Evolutionary conservation across 352 stramenopile genomes (phyloP), one percentile per base, ranked within the genome.

Genomic region (Hyphochytrium catenoides): DNA sequence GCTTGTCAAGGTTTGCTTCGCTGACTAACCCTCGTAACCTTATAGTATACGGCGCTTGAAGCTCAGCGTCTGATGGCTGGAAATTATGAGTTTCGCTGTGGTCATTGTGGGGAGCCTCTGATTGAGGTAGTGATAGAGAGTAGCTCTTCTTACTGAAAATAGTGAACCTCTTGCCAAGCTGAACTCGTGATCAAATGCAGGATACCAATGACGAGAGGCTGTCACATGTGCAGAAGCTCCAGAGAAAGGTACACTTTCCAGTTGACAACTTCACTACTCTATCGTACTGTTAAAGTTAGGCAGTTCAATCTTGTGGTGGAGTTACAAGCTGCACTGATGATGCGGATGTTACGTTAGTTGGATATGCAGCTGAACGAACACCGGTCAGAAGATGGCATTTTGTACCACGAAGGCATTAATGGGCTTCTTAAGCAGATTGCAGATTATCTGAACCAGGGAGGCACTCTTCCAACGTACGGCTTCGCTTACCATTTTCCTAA

Each of bases 301-400:
- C 11, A 7, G 24, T 7, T 26, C 28, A 20, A 39, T 34, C 34
- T 8, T 20, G 5, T 35, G 14, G 29, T 36, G 12, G n/a, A 36
- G 12, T 24, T 44, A 33, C 27, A 39, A 4, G 41, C 14, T 31
- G 29, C 8, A 38, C 24, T 43, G 5, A 23, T 14, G 2, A 31
- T 24, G 24, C 18, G 4, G n/a, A 14, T 21, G 15, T 44, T 23
- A 4, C 21, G 6, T 0, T 15, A 74, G 62, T 79, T 81, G 38
- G 78, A 78, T 44, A 62, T 78, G 30, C 70, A 85, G 43, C 77
- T 85, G 62, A 85, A 85, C 52, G 73, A 73, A 31, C 63, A n/a
- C n/a, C n/a, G n/a, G n/a, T n/a, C n/a, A n/a, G n/a, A 78, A 54
- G 54, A 54, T 3, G 60, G 52, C 3, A 62, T 81, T n/a, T n/a